Percentiles rank a stretch among this genome's conserved stretches.
These are phyloP conservation scores for Tolypocladium pustulatum DNA, from an alignment of 2,329 filamentous ascomycete species.

Conservation along the genomic window DNA sequence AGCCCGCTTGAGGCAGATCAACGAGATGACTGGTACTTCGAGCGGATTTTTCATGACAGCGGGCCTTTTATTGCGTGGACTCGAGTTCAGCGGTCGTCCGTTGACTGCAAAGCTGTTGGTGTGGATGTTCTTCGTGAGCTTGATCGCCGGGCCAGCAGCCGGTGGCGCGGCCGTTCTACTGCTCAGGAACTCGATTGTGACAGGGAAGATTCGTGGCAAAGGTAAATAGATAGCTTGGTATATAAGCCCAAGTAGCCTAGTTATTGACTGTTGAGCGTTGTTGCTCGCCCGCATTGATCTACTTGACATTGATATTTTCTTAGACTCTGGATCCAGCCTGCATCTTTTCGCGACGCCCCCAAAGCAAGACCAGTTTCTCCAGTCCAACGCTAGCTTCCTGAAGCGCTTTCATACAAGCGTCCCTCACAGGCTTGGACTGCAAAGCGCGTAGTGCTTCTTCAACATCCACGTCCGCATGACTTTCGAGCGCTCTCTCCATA, in stretches of 20 bases:
- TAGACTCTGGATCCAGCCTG: background rate
- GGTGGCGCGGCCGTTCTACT: conserved; percentile 5
- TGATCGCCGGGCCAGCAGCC: conserved; percentile 7
- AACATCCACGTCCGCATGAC: conserved; percentile 1
- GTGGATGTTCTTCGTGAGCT: conserved; percentile 7
- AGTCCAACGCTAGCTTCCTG: conserved; percentile 4
- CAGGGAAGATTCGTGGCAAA: background rate
- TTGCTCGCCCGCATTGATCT: background rate
- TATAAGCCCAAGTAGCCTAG: background rate
- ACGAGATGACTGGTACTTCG: conserved; percentile 8
- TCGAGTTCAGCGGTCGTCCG: background rate
- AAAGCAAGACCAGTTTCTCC: conserved; percentile 5
- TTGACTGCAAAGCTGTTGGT: background rate
- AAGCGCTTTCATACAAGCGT: conserved; percentile 5
- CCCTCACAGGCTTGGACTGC: conserved; percentile 4
- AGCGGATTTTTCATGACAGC: conserved; percentile 7
- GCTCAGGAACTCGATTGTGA: background rate
- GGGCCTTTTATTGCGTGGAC: background rate
- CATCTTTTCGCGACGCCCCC: conserved; percentile 7
- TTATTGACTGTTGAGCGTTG: background rate
- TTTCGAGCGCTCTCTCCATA: conserved; percentile 3
- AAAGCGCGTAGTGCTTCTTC: conserved; percentile 2
- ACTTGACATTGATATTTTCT: background rate
- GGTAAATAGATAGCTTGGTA: background rate
- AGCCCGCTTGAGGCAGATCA: conserved; percentile 7